Base-by-base conservation (phyloP, 257 asterid species). In the Scutellaria barbata region DNA sequence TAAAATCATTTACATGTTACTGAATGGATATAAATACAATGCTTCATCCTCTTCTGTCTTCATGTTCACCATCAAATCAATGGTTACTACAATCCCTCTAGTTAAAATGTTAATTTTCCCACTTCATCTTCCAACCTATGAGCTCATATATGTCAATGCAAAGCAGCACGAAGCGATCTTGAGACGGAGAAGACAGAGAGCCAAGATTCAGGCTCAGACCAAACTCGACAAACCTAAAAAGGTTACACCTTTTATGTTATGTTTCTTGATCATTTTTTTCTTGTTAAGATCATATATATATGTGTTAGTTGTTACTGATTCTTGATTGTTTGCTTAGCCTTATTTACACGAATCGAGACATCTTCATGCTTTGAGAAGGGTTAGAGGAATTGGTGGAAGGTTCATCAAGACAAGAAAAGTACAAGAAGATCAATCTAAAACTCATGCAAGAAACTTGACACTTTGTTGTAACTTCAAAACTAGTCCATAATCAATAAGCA, bases 311-410 rank as follows among this genome's bases (percentile, higher is more conserved):
- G 56, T 22, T 30, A 14, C 6, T 66, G 16, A 30, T 11, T 16
- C 37, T 8, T 67, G 62, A 37, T 42, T 25, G 11, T 30, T 30
- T 30, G 35, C 0, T 3, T 67, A 72, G 77, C 71, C 70, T 5
- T 72, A 72, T 63, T 11, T 72, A 42, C 77, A 72, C 9, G 70
- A 61, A 62, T 72, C 76, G 4, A 63, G 76, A 9, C 76, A 72
- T 72, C 70, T 72, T n/a, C 77, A 72, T 62, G 77, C 77, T 5
- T 6, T 62, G 56, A 72, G 71, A 72, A 51, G 77, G 25, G 71
- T 43, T 3, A 39, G 77, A 72, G 77, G 71, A 20, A 40, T 0
- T 10, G 64, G 77, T 9, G 77, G 77, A n/a, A 64, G 77, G 46
- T 72, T 72, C 61, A 22, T 59, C 30, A 71, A 35, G 42, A 50